These are phyloP conservation scores for Guyanaporus albipodus DNA, from an alignment of 768 basidiomycete genomes.

Conservation along the genomic window DNA sequence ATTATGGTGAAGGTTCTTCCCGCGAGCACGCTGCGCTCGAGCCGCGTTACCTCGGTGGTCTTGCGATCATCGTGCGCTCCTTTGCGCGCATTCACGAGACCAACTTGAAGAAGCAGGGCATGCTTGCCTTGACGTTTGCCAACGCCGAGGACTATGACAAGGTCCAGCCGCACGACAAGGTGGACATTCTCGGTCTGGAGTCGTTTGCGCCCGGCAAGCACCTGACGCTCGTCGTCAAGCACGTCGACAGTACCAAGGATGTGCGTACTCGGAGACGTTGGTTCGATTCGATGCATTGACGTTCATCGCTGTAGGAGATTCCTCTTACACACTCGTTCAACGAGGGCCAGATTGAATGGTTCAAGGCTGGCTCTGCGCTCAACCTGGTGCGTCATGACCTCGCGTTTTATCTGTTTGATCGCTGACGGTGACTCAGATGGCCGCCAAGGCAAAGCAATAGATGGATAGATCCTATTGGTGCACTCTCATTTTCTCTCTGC, in stretches of 20 bases:
- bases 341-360: conserved; percentile 96
- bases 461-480: conserved; percentile 10
- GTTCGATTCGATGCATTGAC: conserved; percentile 11
- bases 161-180: conserved; percentile 79
- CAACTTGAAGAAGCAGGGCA: conserved; percentile 99
- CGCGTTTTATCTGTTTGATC: no score
- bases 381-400: conserved; percentile 81
- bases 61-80: conserved; percentile 93
- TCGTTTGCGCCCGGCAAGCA: conserved; percentile 90
- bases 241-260: conserved; percentile 73
- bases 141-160: conserved; percentile 95
- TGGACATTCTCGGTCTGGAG: conserved; percentile 87
- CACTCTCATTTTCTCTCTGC: conserved; percentile 4
- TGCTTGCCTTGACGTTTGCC: conserved; percentile 93
- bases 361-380: conserved; percentile 94
- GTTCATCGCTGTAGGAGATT: conserved; percentile 47
- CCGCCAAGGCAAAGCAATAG: conserved; percentile 54
- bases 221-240: conserved; percentile 78
- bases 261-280: conserved; percentile 31
- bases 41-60: conserved; percentile 90
- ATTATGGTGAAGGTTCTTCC: conserved; percentile 98
- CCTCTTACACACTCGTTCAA: conserved; percentile 91
- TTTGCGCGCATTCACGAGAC: conserved; percentile 99
- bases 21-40: conserved; percentile 98
- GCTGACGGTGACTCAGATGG: no score